These are phyloP conservation scores for Exophiala sp. DNA, from an alignment of 2,329 filamentous ascomycete species.

Conservation along the genomic window DNA sequence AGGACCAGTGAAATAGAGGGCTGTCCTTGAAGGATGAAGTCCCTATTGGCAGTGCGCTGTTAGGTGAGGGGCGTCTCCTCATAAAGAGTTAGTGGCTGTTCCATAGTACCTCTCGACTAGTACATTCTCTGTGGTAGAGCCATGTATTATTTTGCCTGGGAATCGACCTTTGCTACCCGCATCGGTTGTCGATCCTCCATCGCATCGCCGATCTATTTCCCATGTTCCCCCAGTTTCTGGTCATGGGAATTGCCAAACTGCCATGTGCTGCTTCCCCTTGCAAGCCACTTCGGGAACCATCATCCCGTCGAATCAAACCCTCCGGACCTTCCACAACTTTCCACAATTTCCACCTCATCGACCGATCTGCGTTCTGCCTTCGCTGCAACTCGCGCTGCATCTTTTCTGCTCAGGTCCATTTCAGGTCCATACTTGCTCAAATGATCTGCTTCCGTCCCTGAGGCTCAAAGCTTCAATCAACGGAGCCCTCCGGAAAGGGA, in stretches of 20 bases:
- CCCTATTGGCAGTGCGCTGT: no score
- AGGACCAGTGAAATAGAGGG: neutral
- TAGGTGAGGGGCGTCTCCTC: neutral
- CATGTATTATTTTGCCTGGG: neutral
- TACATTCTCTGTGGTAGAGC: slow-evolving; percentile 2
- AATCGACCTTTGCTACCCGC: slow-evolving; percentile 4
- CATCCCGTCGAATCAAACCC: slow-evolving; percentile 2
- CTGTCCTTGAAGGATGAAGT: no score
- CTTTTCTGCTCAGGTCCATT: no score
- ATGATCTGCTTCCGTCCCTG: no score
- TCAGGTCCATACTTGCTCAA: no score
- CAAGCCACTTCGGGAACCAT: neutral
- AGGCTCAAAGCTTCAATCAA: no score
- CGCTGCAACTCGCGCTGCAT: no score
- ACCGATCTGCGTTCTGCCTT: no score
- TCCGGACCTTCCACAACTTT: no score
- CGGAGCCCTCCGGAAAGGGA: no score
- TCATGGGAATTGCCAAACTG: slow-evolving; percentile 12
- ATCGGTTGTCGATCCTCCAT: slow-evolving; percentile 5
- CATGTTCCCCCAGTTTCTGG: slow-evolving; percentile 7
- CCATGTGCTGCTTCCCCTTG: slow-evolving; percentile 6
- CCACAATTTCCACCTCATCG: no score
- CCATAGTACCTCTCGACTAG: neutral
- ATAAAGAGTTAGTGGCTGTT: neutral
- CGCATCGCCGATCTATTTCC: slow-evolving; percentile 6